phyloP scores from a whole-genome alignment of 306 rosid species.

The Corylus avellana region DNA sequence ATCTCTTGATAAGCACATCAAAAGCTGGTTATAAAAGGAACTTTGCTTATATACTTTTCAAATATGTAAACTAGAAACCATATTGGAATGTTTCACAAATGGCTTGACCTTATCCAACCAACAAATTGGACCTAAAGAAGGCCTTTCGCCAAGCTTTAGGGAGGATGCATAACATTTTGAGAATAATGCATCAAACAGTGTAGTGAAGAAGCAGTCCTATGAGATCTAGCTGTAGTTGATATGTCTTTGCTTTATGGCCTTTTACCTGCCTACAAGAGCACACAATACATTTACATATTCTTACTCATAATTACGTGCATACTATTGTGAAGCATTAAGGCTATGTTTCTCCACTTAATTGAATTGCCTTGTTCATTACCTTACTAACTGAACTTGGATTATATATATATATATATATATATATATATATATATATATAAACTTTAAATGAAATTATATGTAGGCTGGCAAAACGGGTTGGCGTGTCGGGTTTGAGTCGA shows the following conservation, averaged over 20 bases:
- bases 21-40: background rate
- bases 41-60: background rate
- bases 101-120: background rate
- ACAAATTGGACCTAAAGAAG: background rate
- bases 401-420: no score
- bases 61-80: slow-evolving; percentile 1
- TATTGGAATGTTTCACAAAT: background rate
- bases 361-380: no score
- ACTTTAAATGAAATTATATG: no score
- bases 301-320: background rate
- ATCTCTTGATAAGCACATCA: slow-evolving; percentile 13
- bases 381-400: no score
- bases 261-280: background rate
- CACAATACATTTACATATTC: background rate
- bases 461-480: no score
- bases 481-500: no score
- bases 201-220: background rate
- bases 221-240: background rate
- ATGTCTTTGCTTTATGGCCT: background rate
- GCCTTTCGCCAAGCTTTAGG: background rate
- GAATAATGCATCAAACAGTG: background rate
- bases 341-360: background rate
- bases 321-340: background rate
- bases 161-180: background rate
- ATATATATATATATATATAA: no score